Conservation (phyloP, 805 yeast species). For the Candida silvicultrix region DNA sequence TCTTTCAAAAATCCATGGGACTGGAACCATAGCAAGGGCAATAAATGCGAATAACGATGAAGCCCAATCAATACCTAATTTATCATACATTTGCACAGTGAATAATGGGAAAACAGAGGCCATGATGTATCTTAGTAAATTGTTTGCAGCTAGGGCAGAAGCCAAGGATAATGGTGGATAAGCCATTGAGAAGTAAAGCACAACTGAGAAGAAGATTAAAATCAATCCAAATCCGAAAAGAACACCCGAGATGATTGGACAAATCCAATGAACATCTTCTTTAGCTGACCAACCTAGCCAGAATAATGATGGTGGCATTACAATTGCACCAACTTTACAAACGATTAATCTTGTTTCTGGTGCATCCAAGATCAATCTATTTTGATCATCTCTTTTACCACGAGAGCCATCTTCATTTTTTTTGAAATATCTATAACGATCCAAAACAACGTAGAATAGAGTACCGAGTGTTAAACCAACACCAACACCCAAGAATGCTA, state of each 20-base stretch:
- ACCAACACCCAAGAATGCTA: conserved; percentile 69
- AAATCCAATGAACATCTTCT: conserved; percentile 63
- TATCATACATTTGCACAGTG: conserved; percentile 76
- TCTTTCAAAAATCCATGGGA: conserved; percentile 61
- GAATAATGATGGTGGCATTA: conserved; percentile 62
- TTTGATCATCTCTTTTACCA: conserved; percentile 41
- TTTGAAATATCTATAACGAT: conserved; percentile 43
- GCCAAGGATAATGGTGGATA: conserved; percentile 77
- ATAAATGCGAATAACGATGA: conserved; percentile 58
- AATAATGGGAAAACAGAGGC: conserved; percentile 83
- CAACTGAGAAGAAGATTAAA: conserved; percentile 61
- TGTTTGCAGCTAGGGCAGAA: conserved; percentile 87
- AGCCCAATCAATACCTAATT: conserved; percentile 76
- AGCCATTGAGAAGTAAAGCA: conserved; percentile 62
- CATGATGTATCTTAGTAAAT: conserved; percentile 64
- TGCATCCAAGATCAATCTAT: conserved; percentile 44
- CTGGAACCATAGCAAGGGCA: conserved; percentile 64
- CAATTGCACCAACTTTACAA: conserved; percentile 62
- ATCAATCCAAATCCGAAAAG: conserved; percentile 74
- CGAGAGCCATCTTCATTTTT: conserved; percentile 58
- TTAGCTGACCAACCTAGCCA: conserved; percentile 82
- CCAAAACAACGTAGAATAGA: conserved; percentile 40
- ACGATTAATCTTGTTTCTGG: conserved; percentile 59
- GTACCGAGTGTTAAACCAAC: conserved; percentile 59
- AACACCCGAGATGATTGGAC: conserved; percentile 69